Evolutionary conservation across 768 basidiomycete species (phyloP), one percentile per base, ranked within the genome.

Genomic region (Amanita thiersii): DNA sequence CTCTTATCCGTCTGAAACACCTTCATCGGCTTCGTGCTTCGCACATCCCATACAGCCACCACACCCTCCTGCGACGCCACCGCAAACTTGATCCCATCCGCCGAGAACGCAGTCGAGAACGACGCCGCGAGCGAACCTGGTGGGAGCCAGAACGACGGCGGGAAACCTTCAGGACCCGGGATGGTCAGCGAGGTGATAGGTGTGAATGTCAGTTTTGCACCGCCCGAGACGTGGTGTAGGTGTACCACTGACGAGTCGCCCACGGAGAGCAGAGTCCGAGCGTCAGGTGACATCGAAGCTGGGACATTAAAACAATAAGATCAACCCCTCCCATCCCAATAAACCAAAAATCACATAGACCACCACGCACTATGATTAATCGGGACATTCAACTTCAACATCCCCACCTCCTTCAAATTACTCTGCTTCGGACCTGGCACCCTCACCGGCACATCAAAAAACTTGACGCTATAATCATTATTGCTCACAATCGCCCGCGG

Each of bases 251-350:
- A 77, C 7, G 90, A 91, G 56, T 97, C 92, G 17, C 93, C 92
- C 0, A 93, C 92, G 2, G 84, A 89, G 1, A 96, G 75, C 10
- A 97, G 71, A 0, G 83, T 90, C 33, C 77, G 75, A 1, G 90
- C 85, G 52, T 94, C 88, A 0, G 89, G 90, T 0, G 90, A 91
- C 51, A 97, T 75, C 6, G 91, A 91, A 3, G 87, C 89, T 93
- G 51, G 40, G 47, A 14, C 30, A 47, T n/a, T 45, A 33, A 39
- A 20, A 37, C 7, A 18, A 10, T 10, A 14, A 15, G 7, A 28
- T 37, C 15, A 29, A 26, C 4, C 17, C 5, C 12, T 19, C 25
- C 10, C 17, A 19, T 19, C 5, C 15, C 17, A 15, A 20, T 8
- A 24, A 4, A 35, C 2, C n/a, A 45, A 35, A 19, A 28, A 11